phyloP scores from a whole-genome alignment of 1,139 yeast species.

The Pichia sp. region DNA sequence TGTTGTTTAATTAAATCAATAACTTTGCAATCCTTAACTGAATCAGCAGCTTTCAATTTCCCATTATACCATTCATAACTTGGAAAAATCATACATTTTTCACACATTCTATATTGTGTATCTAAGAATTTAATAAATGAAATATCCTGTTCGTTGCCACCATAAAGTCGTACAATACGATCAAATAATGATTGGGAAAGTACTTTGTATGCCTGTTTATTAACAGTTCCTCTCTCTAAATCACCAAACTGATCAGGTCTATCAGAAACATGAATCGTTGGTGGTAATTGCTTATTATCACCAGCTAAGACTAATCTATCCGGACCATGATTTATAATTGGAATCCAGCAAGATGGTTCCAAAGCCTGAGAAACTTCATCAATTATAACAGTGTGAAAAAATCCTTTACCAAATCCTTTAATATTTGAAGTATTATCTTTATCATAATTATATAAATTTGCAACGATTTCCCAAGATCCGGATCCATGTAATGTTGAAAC shows the following conservation, averaged over 20 bases:
- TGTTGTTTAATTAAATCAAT: constrained; percentile 49
- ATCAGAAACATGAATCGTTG: constrained; percentile 53
- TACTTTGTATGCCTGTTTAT: constrained; percentile 19
- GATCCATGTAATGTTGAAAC: constrained; percentile 86
- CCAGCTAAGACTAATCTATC: constrained; percentile 70
- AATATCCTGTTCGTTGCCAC: constrained; percentile 38
- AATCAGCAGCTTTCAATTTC: constrained; percentile 53
- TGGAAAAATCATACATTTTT: constrained; percentile 70
- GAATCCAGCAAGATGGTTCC: constrained; percentile 97
- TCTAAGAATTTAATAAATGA: constrained; percentile 48
- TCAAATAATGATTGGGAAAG: constrained; percentile 74
- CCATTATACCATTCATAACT: constrained; percentile 61
- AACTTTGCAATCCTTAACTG: constrained; percentile 49
- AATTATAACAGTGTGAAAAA: constrained; percentile 75
- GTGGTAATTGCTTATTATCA: constrained; percentile 83
- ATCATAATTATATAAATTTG: constrained; percentile 27
- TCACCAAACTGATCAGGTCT: constrained; percentile 29
- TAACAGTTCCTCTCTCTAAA: background rate
- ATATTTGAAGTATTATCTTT: background rate
- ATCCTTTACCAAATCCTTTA: constrained; percentile 13
- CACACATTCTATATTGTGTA: constrained; percentile 84
- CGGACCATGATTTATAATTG: constrained; percentile 56
- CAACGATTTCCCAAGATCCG: constrained; percentile 60
- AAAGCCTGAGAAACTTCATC: constrained; percentile 94
- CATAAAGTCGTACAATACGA: constrained; percentile 46